phyloP scores from a whole-genome alignment of 371 early-diverging fungal species.

The Caulochytrium protostelioides region DNA sequence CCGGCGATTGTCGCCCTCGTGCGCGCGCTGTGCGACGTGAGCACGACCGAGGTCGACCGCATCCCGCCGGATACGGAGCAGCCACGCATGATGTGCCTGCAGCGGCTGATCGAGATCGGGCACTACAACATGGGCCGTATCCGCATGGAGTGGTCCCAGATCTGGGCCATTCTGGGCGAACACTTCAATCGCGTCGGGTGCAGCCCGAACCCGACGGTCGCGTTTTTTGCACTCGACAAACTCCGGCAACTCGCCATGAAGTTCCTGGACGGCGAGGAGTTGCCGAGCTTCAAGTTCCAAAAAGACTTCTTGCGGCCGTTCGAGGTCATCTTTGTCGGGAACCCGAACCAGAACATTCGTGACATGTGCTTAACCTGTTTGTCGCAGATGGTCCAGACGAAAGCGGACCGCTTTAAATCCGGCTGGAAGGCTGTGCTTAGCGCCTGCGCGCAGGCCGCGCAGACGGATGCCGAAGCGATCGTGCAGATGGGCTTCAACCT shows the following conservation, averaged over 20 bases:
- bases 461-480: constrained; percentile 19
- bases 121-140: constrained; percentile 96
- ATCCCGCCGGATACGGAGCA: too few relatives aligned
- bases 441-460: constrained; percentile 54
- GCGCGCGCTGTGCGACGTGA: constrained; percentile 55
- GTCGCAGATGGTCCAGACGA: constrained; percentile 67
- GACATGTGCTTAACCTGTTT: constrained; percentile 81
- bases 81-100: constrained; percentile 69
- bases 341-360: constrained; percentile 52
- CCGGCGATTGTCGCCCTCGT: constrained; percentile 71
- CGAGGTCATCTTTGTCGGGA: constrained; percentile 55
- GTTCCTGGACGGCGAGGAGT: constrained; percentile 80
- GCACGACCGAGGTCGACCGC: constrained; percentile 62
- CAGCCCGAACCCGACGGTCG: constrained; percentile 61
- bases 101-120: constrained; percentile 75
- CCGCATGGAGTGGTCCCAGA: constrained; percentile 83
- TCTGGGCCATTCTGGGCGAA: constrained; percentile 79
- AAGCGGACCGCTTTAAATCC: constrained; percentile 38
- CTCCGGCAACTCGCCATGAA: constrained; percentile 80
- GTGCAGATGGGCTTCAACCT: constrained; percentile 25
- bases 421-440: constrained; percentile 79
- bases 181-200: constrained; percentile 81
- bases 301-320: constrained; percentile 84
- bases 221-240: constrained; percentile 76
- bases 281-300: constrained; percentile 86